Base-by-base conservation (phyloP, 78 protist species). In the Capsaspora owczarzaki region DNA sequence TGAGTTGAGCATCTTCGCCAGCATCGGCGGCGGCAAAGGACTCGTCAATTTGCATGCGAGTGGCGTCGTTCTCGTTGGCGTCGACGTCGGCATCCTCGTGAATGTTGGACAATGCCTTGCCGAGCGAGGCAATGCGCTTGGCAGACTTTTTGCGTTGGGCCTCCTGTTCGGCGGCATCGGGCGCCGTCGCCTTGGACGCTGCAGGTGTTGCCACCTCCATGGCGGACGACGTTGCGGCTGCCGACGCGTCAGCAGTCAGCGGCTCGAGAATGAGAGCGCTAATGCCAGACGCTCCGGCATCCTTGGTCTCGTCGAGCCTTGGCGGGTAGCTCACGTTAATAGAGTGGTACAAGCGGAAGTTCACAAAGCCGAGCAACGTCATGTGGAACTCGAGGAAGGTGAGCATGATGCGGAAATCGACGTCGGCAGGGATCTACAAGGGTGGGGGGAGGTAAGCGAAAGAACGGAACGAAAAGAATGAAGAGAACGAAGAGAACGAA, bases 321-420 rank as follows among this genome's bases (percentile, higher is more conserved):
- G 95, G 96, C 66, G 98, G 96, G 90, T 93, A 93, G 37, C 10
- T 2, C 68, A 90, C 27, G 43, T 84, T 87, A 35, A 75, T 20
- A 0, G 35, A 19, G 40, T 61, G 44, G 88, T 74, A 94, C 10
- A 95, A 86, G 63, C 83, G 83, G 87, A 72, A 94, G 87, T 89
- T 89, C 75, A 93, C 94, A 51, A 95, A 95, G 29, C 83, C 74
- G 77, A 94, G 4, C 72, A 91, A 69, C 27, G 83, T 84, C 41
- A 56, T 56, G 85, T 97, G 93, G 76, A 95, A 82, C 78, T 94
- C 94, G 8, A 95, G 80, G 82, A 95, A 97, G 19, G 91, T 84
- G 42, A 61, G 71, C 93, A 94, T 87, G 19, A 95, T 92, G 53
- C 90, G 89, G 83, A 84, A 82, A 63, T 91, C 95, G 0, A 94